A percentile compares a stretch with the other conserved stretches of the same genome.
Evolutionary conservation across 2,329 filamentous ascomycete species (phyloP).

Genomic region (Bipolaris bicolor): DNA sequence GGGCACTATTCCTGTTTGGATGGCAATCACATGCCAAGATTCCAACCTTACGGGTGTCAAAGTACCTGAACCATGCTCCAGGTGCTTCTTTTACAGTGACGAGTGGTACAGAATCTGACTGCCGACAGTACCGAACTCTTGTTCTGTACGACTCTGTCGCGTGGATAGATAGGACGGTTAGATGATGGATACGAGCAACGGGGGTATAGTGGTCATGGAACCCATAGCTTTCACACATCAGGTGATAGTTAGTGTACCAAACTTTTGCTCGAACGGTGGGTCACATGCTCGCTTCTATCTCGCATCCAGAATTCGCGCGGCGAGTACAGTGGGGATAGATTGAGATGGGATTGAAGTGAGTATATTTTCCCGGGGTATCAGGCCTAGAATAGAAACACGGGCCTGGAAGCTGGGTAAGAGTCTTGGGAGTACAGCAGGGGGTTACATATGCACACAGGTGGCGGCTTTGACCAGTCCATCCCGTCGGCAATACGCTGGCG

Average conservation of each 20-base stretch:
- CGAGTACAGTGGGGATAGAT: slow-evolving; percentile 33
- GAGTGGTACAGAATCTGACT: slow-evolving; percentile 14
- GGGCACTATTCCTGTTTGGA: slow-evolving; percentile 15
- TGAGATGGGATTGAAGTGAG: slow-evolving; percentile 38
- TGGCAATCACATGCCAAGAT: slow-evolving; percentile 21
- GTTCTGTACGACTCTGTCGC: neutral
- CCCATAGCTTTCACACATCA: slow-evolving; percentile 15
- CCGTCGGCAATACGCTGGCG: slow-evolving; percentile 29
- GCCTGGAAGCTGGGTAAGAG: slow-evolving; percentile 25
- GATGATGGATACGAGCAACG: slow-evolving; percentile 13
- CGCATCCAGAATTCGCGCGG: slow-evolving; percentile 19
- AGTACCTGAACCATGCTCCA: slow-evolving; percentile 20
- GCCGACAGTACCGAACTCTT: neutral
- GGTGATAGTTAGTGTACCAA: slow-evolving; percentile 16
- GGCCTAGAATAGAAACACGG: slow-evolving; percentile 41
- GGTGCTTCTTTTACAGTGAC: slow-evolving; percentile 15
- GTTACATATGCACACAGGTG: slow-evolving; percentile 22
- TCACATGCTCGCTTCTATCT: slow-evolving; percentile 20
- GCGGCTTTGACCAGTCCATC: slow-evolving; percentile 33
- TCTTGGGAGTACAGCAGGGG: slow-evolving; percentile 13
- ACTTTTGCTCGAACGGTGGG: slow-evolving; percentile 13
- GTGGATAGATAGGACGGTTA: slow-evolving; percentile 6
- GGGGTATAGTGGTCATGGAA: neutral
- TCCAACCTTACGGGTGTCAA: slow-evolving; percentile 19
- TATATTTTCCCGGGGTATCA: slow-evolving; percentile 37